Percentiles rank a stretch among this genome's conserved stretches.
These are phyloP conservation scores for Phytophthora quininea DNA, from an alignment of 352 stramenopile genomes.

Conservation along the genomic window DNA sequence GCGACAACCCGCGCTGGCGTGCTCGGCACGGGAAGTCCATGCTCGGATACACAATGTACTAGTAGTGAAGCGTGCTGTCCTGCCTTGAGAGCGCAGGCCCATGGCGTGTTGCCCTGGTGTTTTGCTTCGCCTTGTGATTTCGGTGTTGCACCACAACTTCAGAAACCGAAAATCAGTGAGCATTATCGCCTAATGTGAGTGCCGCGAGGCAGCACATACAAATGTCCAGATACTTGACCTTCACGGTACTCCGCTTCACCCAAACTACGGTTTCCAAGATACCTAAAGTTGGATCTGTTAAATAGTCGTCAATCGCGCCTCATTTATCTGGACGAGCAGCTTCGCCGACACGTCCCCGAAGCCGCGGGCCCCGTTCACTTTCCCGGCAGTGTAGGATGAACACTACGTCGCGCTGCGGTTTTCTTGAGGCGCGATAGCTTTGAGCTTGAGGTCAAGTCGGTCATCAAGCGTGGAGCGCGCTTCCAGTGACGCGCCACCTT, in stretches of 20 bases:
- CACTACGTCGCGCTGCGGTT: too few relatives aligned
- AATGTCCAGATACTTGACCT: neutral
- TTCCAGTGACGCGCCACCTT: too few relatives aligned
- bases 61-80: neutral
- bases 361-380: too few relatives aligned
- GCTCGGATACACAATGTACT: neutral
- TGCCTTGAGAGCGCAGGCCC: neutral
- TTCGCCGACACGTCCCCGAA: too few relatives aligned
- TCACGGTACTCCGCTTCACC: neutral
- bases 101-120: neutral
- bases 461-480: too few relatives aligned
- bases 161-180: neutral
- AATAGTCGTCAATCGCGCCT: too few relatives aligned
- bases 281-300: neutral
- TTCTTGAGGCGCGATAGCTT: too few relatives aligned
- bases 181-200: neutral
- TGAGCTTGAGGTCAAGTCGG: too few relatives aligned
- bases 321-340: too few relatives aligned
- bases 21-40: neutral
- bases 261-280: neutral
- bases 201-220: neutral
- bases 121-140: neutral
- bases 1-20: neutral
- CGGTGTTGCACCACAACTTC: neutral
- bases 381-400: too few relatives aligned